A percentile compares a stretch with the other conserved stretches of the same genome.
These are phyloP conservation scores for Ganoderma boninense DNA, from an alignment of 1,284 basidiomycete species.

Conservation along the genomic window DNA sequence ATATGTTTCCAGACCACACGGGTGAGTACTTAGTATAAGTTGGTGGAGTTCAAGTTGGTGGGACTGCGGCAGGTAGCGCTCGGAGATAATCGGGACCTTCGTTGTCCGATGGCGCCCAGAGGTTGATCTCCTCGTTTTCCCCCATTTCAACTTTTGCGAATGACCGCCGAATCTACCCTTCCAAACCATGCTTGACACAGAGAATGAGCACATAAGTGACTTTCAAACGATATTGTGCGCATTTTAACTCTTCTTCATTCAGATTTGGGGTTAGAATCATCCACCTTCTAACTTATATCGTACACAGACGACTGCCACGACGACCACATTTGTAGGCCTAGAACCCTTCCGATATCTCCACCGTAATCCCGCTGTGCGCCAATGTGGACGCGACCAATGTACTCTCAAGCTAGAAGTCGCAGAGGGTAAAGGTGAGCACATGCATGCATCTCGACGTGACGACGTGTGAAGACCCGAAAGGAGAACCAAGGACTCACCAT, in stretches of 20 bases:
- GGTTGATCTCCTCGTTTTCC: no score
- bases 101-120: no score
- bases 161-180: no score
- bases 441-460: background rate
- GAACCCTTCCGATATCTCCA: background rate
- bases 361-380: background rate
- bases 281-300: background rate
- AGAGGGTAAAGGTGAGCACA: background rate
- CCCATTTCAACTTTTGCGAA: no score
- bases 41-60: no score
- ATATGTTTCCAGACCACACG: no score
- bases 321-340: background rate
- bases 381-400: background rate
- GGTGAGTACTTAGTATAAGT: no score
- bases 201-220: no score
- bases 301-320: background rate
- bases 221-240: no score
- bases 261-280: background rate
- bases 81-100: no score
- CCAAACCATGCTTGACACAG: no score
- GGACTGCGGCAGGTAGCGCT: no score
- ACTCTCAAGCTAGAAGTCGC: background rate
- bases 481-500: slow-evolving; percentile 25
- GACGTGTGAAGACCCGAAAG: background rate
- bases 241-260: background rate